Evolutionary conservation across 306 rosid genomes (phyloP).

Genomic region (Trifolium repens): DNA sequence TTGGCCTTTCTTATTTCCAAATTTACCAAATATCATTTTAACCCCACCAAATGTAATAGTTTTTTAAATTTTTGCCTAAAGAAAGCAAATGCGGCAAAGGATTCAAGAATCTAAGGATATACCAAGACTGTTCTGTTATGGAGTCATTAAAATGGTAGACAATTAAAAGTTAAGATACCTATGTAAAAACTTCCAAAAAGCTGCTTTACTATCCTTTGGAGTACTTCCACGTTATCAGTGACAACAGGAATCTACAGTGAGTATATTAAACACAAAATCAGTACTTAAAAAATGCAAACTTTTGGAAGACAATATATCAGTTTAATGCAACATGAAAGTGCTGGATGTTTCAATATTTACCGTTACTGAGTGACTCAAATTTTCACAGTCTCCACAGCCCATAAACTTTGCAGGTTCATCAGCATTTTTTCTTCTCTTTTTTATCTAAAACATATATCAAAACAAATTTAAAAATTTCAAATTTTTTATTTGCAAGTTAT

Average conservation of each 20-base stretch:
- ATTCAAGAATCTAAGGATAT: constrained; percentile 12
- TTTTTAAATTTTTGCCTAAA: constrained; percentile 11
- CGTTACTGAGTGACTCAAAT: constrained; percentile 88
- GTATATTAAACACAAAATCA: constrained; percentile 40
- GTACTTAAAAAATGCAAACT: constrained; percentile 38
- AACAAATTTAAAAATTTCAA: constrained; percentile 27
- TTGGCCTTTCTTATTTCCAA: background rate
- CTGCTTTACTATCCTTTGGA: constrained; percentile 78
- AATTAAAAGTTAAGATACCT: constrained; percentile 55
- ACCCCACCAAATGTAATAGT: background rate
- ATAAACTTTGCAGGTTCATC: constrained; percentile 85
- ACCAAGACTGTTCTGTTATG: constrained; percentile 9
- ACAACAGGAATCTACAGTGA: constrained; percentile 77
- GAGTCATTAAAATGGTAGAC: constrained; percentile 29
- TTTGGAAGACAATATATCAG: constrained; percentile 14
- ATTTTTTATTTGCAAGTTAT: constrained; percentile 25
- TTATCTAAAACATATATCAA: constrained; percentile 57
- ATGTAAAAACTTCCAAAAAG: constrained; percentile 73
- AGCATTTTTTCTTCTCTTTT: constrained; percentile 82
- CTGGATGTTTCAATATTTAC: constrained; percentile 50
- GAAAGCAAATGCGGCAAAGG: constrained; percentile 34
- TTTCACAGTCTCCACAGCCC: constrained; percentile 98
- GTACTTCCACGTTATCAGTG: constrained; percentile 81
- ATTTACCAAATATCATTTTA: background rate
- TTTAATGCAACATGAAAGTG: constrained; percentile 22